A percentile compares a stretch with the other conserved stretches of the same genome.
Conservation (phyloP, 768 basidiomycete genomes). For the Candolleomyces eurysporus region DNA sequence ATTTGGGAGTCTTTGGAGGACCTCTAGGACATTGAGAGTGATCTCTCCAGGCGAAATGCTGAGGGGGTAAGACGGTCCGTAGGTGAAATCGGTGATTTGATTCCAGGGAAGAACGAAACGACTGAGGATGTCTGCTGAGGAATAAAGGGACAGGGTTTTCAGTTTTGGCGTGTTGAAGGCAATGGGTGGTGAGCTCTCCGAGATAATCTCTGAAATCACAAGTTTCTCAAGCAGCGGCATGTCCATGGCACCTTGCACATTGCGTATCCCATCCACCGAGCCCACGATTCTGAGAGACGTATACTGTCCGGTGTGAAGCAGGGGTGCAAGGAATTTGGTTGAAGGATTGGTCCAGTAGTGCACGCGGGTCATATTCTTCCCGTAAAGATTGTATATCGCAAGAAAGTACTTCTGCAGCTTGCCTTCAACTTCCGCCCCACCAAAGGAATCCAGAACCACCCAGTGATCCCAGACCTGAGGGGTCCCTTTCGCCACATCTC, state of each 20-base stretch:
- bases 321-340: no score
- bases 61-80: background rate
- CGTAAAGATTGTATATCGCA: no score
- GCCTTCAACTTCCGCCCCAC: no score
- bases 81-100: background rate
- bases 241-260: no score
- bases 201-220: background rate
- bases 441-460: background rate
- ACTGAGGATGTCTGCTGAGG: background rate
- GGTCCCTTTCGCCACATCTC: background rate
- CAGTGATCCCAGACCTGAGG: background rate
- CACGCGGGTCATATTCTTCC: background rate
- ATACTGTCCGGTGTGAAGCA: no score
- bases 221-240: background rate
- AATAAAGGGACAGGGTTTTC: background rate
- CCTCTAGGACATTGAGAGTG: background rate
- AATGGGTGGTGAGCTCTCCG: background rate
- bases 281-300: no score
- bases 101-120: background rate
- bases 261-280: no score
- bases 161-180: background rate
- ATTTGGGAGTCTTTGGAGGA: background rate
- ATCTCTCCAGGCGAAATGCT: background rate
- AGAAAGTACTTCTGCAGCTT: no score
- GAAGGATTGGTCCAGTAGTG: no score